Evolutionary conservation across 352 stramenopile genomes (phyloP).

Genomic region (Thraustochytrium sp.): DNA sequence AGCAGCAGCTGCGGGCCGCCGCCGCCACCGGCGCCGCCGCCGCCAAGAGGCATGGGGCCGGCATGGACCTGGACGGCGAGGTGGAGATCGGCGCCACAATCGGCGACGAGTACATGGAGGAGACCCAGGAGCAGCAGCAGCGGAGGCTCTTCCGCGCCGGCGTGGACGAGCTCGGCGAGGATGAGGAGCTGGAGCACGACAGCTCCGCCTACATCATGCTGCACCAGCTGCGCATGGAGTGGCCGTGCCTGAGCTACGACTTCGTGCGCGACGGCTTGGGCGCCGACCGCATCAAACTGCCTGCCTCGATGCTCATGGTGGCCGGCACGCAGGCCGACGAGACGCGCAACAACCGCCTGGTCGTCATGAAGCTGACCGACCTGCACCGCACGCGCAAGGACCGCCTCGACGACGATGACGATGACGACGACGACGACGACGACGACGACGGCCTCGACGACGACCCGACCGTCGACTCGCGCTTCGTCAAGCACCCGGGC

Average conservation of each 20-base stretch:
- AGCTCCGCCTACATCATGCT: constrained; percentile 98
- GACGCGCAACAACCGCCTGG: constrained; percentile 88
- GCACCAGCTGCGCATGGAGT: constrained; percentile 94
- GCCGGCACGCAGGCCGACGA: constrained; percentile 89
- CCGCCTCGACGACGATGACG: constrained; percentile 60
- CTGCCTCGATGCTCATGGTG: constrained; percentile 89
- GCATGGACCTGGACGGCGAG: constrained; percentile 45
- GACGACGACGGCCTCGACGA: constrained; percentile 87
- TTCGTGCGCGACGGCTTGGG: constrained; percentile 91
- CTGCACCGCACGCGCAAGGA: constrained; percentile 80
- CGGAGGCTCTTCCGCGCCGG: constrained; percentile 81
- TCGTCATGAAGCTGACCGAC: constrained; percentile 95
- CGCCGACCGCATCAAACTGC: constrained; percentile 80
- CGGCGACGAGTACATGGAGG: constrained; percentile 58
- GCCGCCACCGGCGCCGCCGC: background rate
- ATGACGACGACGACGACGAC: constrained; percentile 60
- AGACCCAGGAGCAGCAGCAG: constrained; percentile 59
- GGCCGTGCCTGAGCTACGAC: constrained; percentile 95
- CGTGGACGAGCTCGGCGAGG: constrained; percentile 76
- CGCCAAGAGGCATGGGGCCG: background rate
- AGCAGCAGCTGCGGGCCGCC: background rate
- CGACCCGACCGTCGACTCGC: constrained; percentile 89
- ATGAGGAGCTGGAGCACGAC: constrained; percentile 96
- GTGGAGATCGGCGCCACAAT: constrained; percentile 78
- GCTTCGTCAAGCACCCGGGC: constrained; percentile 85